A percentile compares a stretch with the other conserved stretches of the same genome.
phyloP scores from a whole-genome alignment of 2,329 filamentous ascomycete genomes.

The Tympanopsis confertula region DNA sequence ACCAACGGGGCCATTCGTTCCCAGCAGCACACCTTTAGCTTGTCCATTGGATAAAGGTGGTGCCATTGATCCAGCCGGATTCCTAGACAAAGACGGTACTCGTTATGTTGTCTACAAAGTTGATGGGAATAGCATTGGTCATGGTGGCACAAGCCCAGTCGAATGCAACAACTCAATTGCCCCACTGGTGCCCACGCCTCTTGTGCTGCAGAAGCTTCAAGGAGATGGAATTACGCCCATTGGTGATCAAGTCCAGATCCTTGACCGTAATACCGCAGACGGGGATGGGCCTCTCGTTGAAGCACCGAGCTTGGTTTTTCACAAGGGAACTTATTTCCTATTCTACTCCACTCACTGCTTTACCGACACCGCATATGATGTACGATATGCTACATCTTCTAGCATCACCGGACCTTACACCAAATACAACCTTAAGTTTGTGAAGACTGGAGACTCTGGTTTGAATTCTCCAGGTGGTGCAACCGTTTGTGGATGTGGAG shows the following conservation, averaged over 20 bases:
- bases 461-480: constrained; percentile 24
- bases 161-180: constrained; percentile 31
- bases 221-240: constrained; percentile 37
- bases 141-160: too few relatives aligned
- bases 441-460: constrained; percentile 22
- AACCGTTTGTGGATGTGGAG: constrained; percentile 16
- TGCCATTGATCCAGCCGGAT: constrained; percentile 51
- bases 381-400: constrained; percentile 42
- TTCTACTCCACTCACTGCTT: constrained; percentile 54
- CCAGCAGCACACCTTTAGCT: constrained; percentile 32
- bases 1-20: constrained; percentile 36
- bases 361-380: constrained; percentile 38
- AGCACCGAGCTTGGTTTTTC: constrained; percentile 41
- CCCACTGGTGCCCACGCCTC: constrained; percentile 33
- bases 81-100: constrained; percentile 37
- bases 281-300: constrained; percentile 40
- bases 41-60: constrained; percentile 42
- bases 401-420: constrained; percentile 23
- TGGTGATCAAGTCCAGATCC: constrained; percentile 33
- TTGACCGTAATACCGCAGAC: constrained; percentile 30
- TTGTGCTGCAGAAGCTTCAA: constrained; percentile 41
- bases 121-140: constrained; percentile 44
- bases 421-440: constrained; percentile 16
- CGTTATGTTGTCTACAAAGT: constrained; percentile 55
- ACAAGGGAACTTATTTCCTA: constrained; percentile 37